phyloP scores from a whole-genome alignment of 1,139 yeast genomes.

The Sugiyamaella paludigena region DNA sequence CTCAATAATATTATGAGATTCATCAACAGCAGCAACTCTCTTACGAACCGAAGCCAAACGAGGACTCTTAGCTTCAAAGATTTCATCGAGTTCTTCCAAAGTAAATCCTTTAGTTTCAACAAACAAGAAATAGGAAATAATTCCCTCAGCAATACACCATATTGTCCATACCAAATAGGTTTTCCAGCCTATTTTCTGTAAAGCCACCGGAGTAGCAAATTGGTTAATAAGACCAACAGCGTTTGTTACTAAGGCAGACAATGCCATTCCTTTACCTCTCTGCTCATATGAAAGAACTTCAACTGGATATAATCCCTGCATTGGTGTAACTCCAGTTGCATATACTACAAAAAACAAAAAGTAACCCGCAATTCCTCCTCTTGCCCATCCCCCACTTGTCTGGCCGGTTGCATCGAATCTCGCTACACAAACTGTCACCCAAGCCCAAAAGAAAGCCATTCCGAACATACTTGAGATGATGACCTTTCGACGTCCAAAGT shows the following conservation, averaged over 20 bases:
- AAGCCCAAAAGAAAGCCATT: slow-evolving; percentile 22
- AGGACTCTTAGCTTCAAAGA: slow-evolving; percentile 36
- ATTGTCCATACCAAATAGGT: slow-evolving; percentile 28
- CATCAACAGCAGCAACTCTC: slow-evolving; percentile 1
- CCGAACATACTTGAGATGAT: slow-evolving; percentile 17
- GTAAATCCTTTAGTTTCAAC: slow-evolving; percentile 49
- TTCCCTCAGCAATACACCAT: slow-evolving; percentile 25
- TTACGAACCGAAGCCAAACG: slow-evolving; percentile 17
- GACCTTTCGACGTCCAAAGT: slow-evolving; percentile 21
- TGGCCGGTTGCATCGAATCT: slow-evolving; percentile 22
- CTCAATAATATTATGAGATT: no score
- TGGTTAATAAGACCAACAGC: slow-evolving; percentile 41
- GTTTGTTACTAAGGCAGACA: slow-evolving; percentile 25
- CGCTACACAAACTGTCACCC: slow-evolving; percentile 23
- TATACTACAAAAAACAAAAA: slow-evolving; percentile 21
- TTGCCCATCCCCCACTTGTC: slow-evolving; percentile 19
- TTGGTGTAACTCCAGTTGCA: slow-evolving; percentile 21
- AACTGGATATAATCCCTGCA: slow-evolving; percentile 34
- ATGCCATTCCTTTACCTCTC: slow-evolving; percentile 38
- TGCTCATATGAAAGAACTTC: slow-evolving; percentile 41
- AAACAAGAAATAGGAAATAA: slow-evolving; percentile 41
- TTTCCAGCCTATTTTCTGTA: slow-evolving; percentile 45
- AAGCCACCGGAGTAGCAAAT: slow-evolving; percentile 56
- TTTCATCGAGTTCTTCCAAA: slow-evolving; percentile 48
- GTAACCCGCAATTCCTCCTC: slow-evolving; percentile 26